phyloP scores from a whole-genome alignment of 768 basidiomycete species.

The Chalciporus pseudorubinellus region DNA sequence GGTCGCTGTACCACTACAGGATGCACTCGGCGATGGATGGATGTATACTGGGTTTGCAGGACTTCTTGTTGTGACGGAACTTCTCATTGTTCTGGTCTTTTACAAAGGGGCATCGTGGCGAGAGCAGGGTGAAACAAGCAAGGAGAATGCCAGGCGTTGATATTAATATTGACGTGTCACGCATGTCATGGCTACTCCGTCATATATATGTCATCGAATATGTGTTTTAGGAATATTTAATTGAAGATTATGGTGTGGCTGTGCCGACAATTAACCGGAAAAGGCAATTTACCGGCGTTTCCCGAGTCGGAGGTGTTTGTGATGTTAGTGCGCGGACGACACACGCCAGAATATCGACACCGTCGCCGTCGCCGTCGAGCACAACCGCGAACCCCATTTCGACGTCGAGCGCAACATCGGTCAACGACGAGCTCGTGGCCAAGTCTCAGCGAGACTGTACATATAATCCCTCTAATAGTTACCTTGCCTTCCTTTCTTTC shows the following conservation, averaged over 20 bases:
- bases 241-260: too few relatives aligned
- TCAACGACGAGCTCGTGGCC: background rate
- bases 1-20: conserved; percentile 72
- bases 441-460: conserved; percentile 1
- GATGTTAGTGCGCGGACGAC: conserved; percentile 14
- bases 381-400: conserved; percentile 6
- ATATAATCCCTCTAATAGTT: background rate
- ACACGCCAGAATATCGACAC: conserved; percentile 21
- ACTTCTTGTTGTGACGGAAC: conserved; percentile 50
- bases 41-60: conserved; percentile 68
- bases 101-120: conserved; percentile 63
- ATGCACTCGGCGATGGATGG: conserved; percentile 75
- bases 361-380: conserved; percentile 13
- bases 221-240: conserved; percentile 9
- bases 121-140: conserved; percentile 42
- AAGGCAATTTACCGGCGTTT: conserved; percentile 10
- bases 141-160: conserved; percentile 16
- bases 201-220: background rate
- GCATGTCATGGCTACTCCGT: too few relatives aligned
- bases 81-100: conserved; percentile 58
- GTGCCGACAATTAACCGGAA: conserved; percentile 1
- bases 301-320: conserved; percentile 23
- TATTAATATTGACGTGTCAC: too few relatives aligned
- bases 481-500: background rate
- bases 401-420: conserved; percentile 2